These are phyloP conservation scores for Chytriomyces sp. DNA, from an alignment of 192 early-diverging fungal genomes.

Conservation along the genomic window DNA sequence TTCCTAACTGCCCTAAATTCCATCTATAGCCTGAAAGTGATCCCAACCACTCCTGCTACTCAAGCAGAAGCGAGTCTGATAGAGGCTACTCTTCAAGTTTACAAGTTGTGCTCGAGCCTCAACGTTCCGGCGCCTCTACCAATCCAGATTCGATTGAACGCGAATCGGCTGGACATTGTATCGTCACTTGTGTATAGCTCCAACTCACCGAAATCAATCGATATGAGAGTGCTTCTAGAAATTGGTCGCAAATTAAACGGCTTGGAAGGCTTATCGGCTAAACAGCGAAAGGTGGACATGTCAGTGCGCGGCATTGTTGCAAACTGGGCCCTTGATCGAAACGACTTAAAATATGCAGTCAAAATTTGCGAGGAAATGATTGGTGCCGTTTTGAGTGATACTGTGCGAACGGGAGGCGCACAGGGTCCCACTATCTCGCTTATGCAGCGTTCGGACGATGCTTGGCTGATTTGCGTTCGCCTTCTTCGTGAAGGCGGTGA, in stretches of 20 bases:
- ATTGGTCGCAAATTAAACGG: conserved; percentile 56
- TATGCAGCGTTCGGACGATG: conserved; percentile 35
- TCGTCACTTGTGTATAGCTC: conserved; percentile 36
- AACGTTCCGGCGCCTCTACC: conserved; percentile 61
- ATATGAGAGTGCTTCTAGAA: conserved; percentile 52
- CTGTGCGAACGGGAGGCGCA: background rate
- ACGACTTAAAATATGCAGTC: conserved; percentile 55
- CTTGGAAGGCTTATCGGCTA: conserved; percentile 2
- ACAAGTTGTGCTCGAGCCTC: conserved; percentile 45
- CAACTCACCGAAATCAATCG: conserved; percentile 25
- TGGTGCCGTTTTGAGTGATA: conserved; percentile 39
- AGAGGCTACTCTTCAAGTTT: conserved; percentile 69
- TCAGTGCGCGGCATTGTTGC: conserved; percentile 65
- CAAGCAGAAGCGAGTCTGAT: conserved; percentile 66
- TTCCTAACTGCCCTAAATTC: background rate
- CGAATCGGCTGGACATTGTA: conserved; percentile 64
- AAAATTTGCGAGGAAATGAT: conserved; percentile 63
- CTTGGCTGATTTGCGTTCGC: conserved; percentile 33
- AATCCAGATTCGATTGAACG: conserved; percentile 68
- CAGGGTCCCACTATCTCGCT: conserved; percentile 12
- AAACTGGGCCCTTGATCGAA: conserved; percentile 59
- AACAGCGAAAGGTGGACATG: conserved; percentile 51
- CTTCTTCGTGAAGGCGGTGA: conserved; percentile 4
- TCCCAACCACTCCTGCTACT: conserved; percentile 58
- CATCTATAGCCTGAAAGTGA: conserved; percentile 56